Evolutionary conservation across 306 rosid species (phyloP).

Genomic region (Dryas octopetala): DNA sequence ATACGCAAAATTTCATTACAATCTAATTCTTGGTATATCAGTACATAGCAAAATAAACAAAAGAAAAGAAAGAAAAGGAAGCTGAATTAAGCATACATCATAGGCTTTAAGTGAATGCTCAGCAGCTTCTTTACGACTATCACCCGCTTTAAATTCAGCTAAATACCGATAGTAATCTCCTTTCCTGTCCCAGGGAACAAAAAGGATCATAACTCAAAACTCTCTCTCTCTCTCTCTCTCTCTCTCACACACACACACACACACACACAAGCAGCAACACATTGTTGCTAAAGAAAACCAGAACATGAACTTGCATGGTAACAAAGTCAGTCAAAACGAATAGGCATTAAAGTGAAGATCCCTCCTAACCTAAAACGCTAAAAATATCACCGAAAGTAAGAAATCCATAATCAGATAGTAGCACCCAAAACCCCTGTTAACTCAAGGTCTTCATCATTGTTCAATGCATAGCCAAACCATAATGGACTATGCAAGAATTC

Average conservation of each 20-base stretch:
- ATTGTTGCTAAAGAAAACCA: not conserved
- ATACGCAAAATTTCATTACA: not conserved
- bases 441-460: no score
- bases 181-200: slow-evolving; percentile 32
- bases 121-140: slow-evolving; percentile 43
- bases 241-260: not conserved
- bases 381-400: not conserved
- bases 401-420: slow-evolving; percentile 7
- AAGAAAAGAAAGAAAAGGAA: slow-evolving; percentile 4
- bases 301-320: not conserved
- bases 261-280: not conserved
- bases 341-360: not conserved
- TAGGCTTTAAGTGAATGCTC: slow-evolving; percentile 48
- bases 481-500: no score
- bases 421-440: not conserved
- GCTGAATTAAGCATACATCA: slow-evolving; percentile 29
- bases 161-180: slow-evolving; percentile 53
- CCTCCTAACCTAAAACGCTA: not conserved
- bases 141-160: slow-evolving; percentile 43
- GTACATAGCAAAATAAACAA: not conserved
- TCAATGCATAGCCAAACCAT: no score
- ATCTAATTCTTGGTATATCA: not conserved
- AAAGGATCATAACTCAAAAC: not conserved
- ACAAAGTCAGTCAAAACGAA: not conserved
- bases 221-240: not conserved